phyloP scores from a whole-genome alignment of 2,329 filamentous ascomycete species.

The Xylaria multiplex region DNA sequence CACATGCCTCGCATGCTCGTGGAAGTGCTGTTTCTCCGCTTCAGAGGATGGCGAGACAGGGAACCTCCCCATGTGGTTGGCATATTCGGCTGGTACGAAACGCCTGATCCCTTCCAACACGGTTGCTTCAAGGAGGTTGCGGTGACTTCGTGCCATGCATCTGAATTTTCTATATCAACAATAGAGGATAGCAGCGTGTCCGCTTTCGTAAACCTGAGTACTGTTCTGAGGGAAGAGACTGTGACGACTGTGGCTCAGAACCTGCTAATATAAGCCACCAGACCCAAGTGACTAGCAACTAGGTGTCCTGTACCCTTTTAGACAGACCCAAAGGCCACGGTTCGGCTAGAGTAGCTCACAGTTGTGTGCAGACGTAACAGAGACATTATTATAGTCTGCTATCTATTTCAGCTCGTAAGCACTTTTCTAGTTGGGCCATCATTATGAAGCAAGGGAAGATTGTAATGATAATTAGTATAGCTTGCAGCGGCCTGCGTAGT shows the following conservation, averaged over 20 bases:
- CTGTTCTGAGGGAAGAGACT: not conserved
- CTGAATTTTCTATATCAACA: not conserved
- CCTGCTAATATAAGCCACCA: too few relatives aligned
- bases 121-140: not conserved
- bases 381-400: slow-evolving; percentile 12
- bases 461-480: too few relatives aligned
- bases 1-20: not conserved
- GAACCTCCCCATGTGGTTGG: slow-evolving; percentile 7
- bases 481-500: too few relatives aligned
- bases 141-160: not conserved
- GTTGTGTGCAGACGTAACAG: too few relatives aligned
- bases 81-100: slow-evolving; percentile 21
- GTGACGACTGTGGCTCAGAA: too few relatives aligned
- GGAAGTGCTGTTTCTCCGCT: slow-evolving; percentile 5
- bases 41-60: slow-evolving; percentile 1
- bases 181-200: slow-evolving; percentile 16
- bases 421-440: not conserved
- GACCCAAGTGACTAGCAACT: too few relatives aligned
- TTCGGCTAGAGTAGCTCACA: too few relatives aligned
- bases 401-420: not conserved
- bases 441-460: too few relatives aligned
- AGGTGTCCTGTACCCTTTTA: too few relatives aligned
- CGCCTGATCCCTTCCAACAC: not conserved
- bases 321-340: too few relatives aligned
- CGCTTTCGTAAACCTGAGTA: not conserved